Percentiles rank a stretch among this genome's conserved stretches.
Conservation (phyloP, 352 stramenopile species). For the Pythium guiyangense region DNA sequence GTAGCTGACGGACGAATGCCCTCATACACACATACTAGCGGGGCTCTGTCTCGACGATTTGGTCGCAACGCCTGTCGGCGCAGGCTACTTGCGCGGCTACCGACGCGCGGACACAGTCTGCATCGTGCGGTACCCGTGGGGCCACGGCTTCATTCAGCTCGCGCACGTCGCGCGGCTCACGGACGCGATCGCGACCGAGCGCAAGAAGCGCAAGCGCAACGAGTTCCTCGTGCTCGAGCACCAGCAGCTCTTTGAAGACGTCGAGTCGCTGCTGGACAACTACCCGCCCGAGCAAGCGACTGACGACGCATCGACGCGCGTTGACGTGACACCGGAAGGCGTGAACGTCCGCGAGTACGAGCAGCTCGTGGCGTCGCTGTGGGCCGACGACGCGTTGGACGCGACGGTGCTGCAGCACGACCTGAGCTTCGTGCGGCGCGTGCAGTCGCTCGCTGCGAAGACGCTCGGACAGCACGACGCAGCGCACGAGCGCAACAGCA, state of each 20-base stretch:
- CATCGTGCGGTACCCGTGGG: slow-evolving; percentile 69
- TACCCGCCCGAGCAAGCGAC: slow-evolving; percentile 15
- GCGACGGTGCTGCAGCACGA: slow-evolving; percentile 39
- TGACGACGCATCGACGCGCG: background rate
- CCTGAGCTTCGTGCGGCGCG: slow-evolving; percentile 49
- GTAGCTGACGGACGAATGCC: background rate
- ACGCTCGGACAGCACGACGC: slow-evolving; percentile 27
- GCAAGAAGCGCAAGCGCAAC: slow-evolving; percentile 43
- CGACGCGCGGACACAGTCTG: slow-evolving; percentile 54
- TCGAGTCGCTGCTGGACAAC: slow-evolving; percentile 55
- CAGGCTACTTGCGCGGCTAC: slow-evolving; percentile 58
- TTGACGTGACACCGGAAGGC: slow-evolving; percentile 7
- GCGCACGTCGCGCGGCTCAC: slow-evolving; percentile 45
- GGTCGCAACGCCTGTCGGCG: slow-evolving; percentile 53
- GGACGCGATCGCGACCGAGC: slow-evolving; percentile 24
- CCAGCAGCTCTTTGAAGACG: slow-evolving; percentile 66
- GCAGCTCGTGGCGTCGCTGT: slow-evolving; percentile 36
- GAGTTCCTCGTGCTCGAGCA: slow-evolving; percentile 59
- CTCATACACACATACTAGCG: slow-evolving; percentile 4
- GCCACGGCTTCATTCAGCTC: slow-evolving; percentile 63
- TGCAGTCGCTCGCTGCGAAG: slow-evolving; percentile 50
- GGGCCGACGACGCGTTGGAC: slow-evolving; percentile 56
- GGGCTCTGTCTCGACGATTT: slow-evolving; percentile 57
- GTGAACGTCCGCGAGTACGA: slow-evolving; percentile 35
- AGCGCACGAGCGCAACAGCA: too few relatives aligned